Evolutionary conservation across 1,284 basidiomycete genomes (phyloP), one percentile per base, ranked within the genome.

Genomic region (Irpex sp.): DNA sequence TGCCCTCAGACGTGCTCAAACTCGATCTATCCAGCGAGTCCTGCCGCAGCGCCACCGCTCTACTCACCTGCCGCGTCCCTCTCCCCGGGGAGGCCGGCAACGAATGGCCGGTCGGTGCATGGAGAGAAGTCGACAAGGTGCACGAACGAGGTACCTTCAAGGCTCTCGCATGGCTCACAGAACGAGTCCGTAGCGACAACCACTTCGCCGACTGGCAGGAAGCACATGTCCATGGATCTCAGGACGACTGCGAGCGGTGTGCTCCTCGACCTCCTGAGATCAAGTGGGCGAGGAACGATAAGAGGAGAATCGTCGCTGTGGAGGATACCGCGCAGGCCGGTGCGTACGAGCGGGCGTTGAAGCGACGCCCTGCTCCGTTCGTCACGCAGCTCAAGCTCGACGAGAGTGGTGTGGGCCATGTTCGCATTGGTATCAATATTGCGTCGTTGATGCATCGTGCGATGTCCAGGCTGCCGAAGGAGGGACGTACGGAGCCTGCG

Each of bases 361-460:
- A 98, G 76, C 81, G 85, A 61, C 86, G 95, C 12, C 96, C 95
- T 0, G 84, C 82, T 51, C 90, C 95, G 0, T 96, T 98, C 71
- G 83, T 95, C 37, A 91, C 94, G 0, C 93, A 96, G 71, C 81
- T 96, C 36, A 90, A 86, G 64, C 76, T 93, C n/a, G 84, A 90
- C 61, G 79, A 85, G 7, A 72, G 82, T 52, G 79, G 80, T 8
- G 71, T 79, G 2, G 94, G 93, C 0, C 81, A 82, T 48, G 86
- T 96, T 57, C 85, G 90, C 57, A 88, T 98, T 51, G 95, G 93
- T 28, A 83, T 96, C 69, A 98, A 98, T 70, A 82, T 94, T 45
- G 82, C 90, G 0, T 93, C 95, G 1, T 81, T 98, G 39, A 82
- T 94, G 61, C 95, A 98, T 72, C 91, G 93, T 45, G 95, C 94